phyloP scores from a whole-genome alignment of 768 basidiomycete species.

The Fomitopsis serialis region DNA sequence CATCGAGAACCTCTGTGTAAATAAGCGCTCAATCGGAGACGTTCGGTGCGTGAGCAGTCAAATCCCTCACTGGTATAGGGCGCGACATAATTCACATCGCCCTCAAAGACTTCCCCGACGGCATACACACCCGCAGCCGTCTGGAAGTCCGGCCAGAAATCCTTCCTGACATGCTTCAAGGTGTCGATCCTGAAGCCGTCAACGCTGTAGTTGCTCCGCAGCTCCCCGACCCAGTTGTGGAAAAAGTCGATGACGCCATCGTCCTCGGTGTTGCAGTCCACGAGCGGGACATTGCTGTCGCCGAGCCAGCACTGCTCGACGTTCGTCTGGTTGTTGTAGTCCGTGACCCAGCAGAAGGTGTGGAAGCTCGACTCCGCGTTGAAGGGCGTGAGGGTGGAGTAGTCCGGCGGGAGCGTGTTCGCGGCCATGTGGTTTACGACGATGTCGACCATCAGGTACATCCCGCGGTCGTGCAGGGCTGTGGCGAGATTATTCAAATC shows the following conservation, averaged over 20 bases:
- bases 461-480: conserved; percentile 44
- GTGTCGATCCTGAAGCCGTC: conserved; percentile 59
- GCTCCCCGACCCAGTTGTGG: conserved; percentile 41
- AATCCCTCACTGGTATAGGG: conserved; percentile 34
- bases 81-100: conserved; percentile 33
- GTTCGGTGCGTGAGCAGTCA: not conserved
- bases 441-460: conserved; percentile 62
- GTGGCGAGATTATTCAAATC: conserved; percentile 46
- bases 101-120: conserved; percentile 49
- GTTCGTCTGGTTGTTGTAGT: conserved; percentile 41
- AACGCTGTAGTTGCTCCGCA: conserved; percentile 41
- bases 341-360: conserved; percentile 33
- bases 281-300: conserved; percentile 44
- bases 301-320: conserved; percentile 61
- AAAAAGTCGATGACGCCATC: conserved; percentile 34
- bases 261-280: conserved; percentile 53
- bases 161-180: conserved; percentile 48
- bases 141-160: conserved; percentile 54
- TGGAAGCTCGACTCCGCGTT: conserved; percentile 33
- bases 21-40: not conserved
- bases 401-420: conserved; percentile 19
- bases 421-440: conserved; percentile 60
- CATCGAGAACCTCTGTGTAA: conserved; percentile 33
- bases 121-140: conserved; percentile 44
- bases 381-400: conserved; percentile 26